Evolutionary conservation across 495 filamentous ascomycete species (phyloP).

Genomic region (Aspergillus sparsus): DNA sequence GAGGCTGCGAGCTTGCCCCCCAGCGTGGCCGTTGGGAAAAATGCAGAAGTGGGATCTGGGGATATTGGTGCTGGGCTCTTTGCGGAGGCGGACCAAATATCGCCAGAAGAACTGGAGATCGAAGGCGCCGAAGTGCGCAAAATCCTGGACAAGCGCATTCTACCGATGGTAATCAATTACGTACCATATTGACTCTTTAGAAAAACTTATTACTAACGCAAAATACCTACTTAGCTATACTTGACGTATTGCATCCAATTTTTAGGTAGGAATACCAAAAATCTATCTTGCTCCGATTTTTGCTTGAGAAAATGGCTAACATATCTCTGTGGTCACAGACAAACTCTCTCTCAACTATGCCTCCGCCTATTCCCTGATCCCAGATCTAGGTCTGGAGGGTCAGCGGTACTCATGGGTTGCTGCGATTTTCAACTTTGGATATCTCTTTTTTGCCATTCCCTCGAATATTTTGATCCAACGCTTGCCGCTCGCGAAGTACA

Average conservation of each 20-base stretch:
- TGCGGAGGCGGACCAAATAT: constrained; percentile 34
- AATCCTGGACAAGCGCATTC: constrained; percentile 37
- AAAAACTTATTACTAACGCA: neutral
- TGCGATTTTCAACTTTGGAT: constrained; percentile 53
- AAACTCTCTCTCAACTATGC: constrained; percentile 46
- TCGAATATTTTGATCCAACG: constrained; percentile 56
- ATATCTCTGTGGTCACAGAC: constrained; percentile 18
- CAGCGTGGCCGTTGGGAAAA: constrained; percentile 23
- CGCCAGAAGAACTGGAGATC: constrained; percentile 34
- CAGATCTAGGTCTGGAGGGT: constrained; percentile 49
- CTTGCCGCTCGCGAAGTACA: constrained; percentile 59
- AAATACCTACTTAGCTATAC: constrained; percentile 30
- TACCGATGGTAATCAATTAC: constrained; percentile 32
- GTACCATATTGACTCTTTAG: neutral
- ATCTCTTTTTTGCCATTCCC: constrained; percentile 34
- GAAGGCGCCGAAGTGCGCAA: constrained; percentile 36
- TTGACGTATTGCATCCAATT: constrained; percentile 43
- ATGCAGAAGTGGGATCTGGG: constrained; percentile 26
- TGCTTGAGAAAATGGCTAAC: neutral
- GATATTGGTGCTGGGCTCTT: constrained; percentile 39
- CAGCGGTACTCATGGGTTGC: constrained; percentile 58
- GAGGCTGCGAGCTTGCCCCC: constrained; percentile 12
- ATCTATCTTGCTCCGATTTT: neutral
- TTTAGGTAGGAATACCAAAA: constrained; percentile 25
- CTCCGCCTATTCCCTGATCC: constrained; percentile 39